Evolutionary conservation across 2,329 filamentous ascomycete species (phyloP), one percentile per base, ranked within the genome.

Genomic region (Emydomyces testavorans): DNA sequence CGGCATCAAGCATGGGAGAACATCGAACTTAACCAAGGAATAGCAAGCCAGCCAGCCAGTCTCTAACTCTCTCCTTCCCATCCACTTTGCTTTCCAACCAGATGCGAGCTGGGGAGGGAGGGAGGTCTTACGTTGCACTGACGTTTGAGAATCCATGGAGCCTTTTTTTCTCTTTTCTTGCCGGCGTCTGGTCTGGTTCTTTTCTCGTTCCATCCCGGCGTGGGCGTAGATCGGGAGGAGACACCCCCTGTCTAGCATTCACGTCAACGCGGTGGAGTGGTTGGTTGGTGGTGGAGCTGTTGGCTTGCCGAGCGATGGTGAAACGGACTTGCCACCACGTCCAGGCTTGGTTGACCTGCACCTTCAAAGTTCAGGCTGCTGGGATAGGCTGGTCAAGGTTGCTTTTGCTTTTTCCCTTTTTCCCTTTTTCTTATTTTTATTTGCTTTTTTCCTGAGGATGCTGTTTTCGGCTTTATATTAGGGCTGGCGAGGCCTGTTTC

Each of bases 81-180:
- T 32, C 13, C 13, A 13, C 32, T 16, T 8, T 40, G n/a, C n/a
- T 40, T 42, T 20, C 26, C 26, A 8, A n/a, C 40, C 8, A 20
- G 28, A 15, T 28, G 10, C n/a, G 15, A 20, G 2, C n/a, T 3
- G 7, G 23, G 31, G 10, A 26, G 35, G 8, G 35, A 24, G 26
- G 35, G 24, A 34, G 2, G 26, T 18, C 24, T n/a, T 15, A 11
- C 43, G 46, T 48, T 48, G 37, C 46, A 48, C 46, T 37, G 46
- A 42, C 31, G 46, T 48, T 48, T 48, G 46, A 48, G 46, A n/a
- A 48, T 48, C 36, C 45, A 29, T 39, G 46, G 46, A 8, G 46
- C 15, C 37, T 43, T 28, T 38, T 36, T 28, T 37, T 18, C 34
- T 16, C 3, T 37, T 23, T n/a, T 20, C 13, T 26, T 21, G 13